Evolutionary conservation across 768 basidiomycete genomes (phyloP).

Genomic region (Mycena olivaceomarginata): DNA sequence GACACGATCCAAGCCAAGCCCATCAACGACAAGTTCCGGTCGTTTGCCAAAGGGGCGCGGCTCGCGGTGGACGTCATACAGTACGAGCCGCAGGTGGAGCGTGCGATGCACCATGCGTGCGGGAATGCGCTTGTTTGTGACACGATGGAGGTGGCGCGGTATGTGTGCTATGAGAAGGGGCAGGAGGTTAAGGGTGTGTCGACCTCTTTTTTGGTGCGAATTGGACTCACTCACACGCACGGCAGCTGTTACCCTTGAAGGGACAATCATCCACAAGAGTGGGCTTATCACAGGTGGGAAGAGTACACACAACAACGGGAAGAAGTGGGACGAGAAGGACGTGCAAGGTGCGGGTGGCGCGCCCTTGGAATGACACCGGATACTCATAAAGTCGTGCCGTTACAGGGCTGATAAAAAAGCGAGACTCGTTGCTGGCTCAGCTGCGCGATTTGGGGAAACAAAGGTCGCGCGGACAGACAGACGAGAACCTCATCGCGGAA

Average conservation of each 20-base stretch:
- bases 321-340: slow-evolving; percentile 97
- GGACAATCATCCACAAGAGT: slow-evolving; percentile 97
- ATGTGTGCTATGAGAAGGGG: slow-evolving; percentile 94
- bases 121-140: slow-evolving; percentile 97
- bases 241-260: slow-evolving; percentile 95
- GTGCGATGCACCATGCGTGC: slow-evolving; percentile 97
- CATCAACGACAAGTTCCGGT: slow-evolving; percentile 95
- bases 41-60: slow-evolving; percentile 91
- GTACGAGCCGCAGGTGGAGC: slow-evolving; percentile 89
- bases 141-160: slow-evolving; percentile 93
- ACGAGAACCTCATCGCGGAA: slow-evolving; percentile 86
- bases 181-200: slow-evolving; percentile 96
- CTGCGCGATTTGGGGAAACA: slow-evolving; percentile 90
- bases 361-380: neutral
- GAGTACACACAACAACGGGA: slow-evolving; percentile 82
- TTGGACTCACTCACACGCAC: neutral
- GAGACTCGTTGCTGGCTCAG: slow-evolving; percentile 83
- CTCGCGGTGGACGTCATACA: slow-evolving; percentile 92
- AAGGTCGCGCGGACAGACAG: slow-evolving; percentile 89
- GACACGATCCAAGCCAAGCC: slow-evolving; percentile 97
- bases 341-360: slow-evolving; percentile 78
- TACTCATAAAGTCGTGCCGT: neutral
- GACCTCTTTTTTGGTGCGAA: neutral
- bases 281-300: slow-evolving; percentile 97
- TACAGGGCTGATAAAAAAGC: slow-evolving; percentile 70